Percentiles rank a stretch among this genome's conserved stretches.
phyloP scores from a whole-genome alignment of 2,329 filamentous ascomycete genomes.

The Bipolaris cookei region DNA sequence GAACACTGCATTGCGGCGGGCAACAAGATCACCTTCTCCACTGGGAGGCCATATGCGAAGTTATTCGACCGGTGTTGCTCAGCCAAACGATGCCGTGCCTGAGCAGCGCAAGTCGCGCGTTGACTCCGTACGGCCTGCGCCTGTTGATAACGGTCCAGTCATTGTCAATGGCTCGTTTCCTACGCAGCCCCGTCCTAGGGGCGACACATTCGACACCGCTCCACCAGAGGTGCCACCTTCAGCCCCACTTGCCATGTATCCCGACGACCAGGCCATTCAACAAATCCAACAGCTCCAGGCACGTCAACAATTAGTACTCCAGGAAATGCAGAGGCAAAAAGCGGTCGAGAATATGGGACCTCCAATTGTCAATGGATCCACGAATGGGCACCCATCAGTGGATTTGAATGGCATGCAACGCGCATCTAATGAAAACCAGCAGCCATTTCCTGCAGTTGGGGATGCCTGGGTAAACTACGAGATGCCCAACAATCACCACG shows the following conservation, averaged over 20 bases:
- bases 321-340: constrained; percentile 44
- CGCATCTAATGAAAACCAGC: constrained; percentile 34
- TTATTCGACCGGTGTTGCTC: constrained; percentile 43
- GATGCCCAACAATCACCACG: constrained; percentile 29
- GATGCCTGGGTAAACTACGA: constrained; percentile 41
- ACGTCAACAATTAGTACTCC: constrained; percentile 40
- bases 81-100: constrained; percentile 15
- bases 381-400: constrained; percentile 21
- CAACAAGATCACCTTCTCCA: constrained; percentile 57
- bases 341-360: constrained; percentile 28
- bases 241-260: constrained; percentile 33
- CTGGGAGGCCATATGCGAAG: constrained; percentile 53
- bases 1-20: constrained; percentile 44
- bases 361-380: constrained; percentile 37
- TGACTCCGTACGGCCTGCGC: constrained; percentile 34
- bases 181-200: constrained; percentile 33
- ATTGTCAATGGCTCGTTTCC: constrained; percentile 52
- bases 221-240: constrained; percentile 27
- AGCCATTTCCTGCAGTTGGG: constrained; percentile 34
- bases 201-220: constrained; percentile 35
- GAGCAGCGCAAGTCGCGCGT: constrained; percentile 37
- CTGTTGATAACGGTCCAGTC: constrained; percentile 43
- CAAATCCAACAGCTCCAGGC: constrained; percentile 37
- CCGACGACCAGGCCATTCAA: constrained; percentile 33
- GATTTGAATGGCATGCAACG: constrained; percentile 33